Conservation (phyloP, 2,329 filamentous ascomycete species). For the Dendrostoma leiphaemia region DNA sequence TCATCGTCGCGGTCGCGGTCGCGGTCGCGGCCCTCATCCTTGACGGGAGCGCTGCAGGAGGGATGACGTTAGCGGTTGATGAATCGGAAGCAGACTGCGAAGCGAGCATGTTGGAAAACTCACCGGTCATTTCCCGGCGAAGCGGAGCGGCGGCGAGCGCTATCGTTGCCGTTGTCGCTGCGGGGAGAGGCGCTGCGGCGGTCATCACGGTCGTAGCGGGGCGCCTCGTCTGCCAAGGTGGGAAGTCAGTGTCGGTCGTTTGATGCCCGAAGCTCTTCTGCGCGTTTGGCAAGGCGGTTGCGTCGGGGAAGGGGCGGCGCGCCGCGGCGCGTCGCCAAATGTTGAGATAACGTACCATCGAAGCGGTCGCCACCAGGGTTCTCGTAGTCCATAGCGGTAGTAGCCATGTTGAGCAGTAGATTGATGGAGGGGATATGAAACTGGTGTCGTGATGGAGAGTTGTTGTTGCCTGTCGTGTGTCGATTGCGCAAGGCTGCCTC, state of each 20-base stretch:
- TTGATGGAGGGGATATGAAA: not conserved
- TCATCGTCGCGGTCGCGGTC: slow-evolving; percentile 50
- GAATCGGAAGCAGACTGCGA: too few relatives aligned
- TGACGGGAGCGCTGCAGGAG: slow-evolving; percentile 38
- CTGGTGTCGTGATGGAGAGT: too few relatives aligned
- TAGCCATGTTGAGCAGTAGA: slow-evolving; percentile 48
- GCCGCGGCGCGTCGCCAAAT: slow-evolving; percentile 3
- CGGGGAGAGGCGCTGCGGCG: slow-evolving; percentile 66
- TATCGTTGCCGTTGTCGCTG: slow-evolving; percentile 60
- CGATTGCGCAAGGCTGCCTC: not conserved
- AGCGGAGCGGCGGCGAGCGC: slow-evolving; percentile 57
- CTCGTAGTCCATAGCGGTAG: slow-evolving; percentile 69
- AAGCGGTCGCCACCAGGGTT: slow-evolving; percentile 65
- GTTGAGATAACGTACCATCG: slow-evolving; percentile 50
- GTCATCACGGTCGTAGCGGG: slow-evolving; percentile 65
- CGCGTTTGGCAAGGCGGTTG: not conserved
- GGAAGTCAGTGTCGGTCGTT: slow-evolving; percentile 3
- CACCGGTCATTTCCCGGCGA: slow-evolving; percentile 58
- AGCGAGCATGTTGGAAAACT: slow-evolving; percentile 10
- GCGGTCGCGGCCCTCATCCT: slow-evolving; percentile 47
- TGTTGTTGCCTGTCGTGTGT: too few relatives aligned
- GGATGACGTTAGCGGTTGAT: not conserved
- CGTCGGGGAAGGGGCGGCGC: not conserved
- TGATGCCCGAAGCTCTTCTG: not conserved
- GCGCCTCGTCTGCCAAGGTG: slow-evolving; percentile 52